These are phyloP conservation scores for Hirschfeldia incana DNA, from an alignment of 345 rosid species.

Conservation along the genomic window DNA sequence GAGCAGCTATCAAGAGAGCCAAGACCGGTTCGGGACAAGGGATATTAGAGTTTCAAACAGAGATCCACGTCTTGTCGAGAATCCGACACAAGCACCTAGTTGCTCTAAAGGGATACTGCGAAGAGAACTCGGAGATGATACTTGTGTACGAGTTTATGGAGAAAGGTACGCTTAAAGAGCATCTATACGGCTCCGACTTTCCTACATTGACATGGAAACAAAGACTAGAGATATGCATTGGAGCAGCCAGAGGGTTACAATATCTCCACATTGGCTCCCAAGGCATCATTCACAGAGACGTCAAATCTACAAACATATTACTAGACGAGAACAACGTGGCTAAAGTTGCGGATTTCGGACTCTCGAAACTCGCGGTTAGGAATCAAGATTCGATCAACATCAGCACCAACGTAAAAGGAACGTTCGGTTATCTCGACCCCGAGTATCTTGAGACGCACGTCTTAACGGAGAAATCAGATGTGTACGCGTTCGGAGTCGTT, in stretches of 20 bases:
- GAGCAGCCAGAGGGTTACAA: constrained; percentile 39
- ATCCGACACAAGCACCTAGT: constrained; percentile 69
- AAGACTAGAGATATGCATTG: constrained; percentile 39
- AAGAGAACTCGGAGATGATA: constrained; percentile 46
- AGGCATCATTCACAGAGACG: constrained; percentile 41
- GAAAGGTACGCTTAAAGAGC: constrained; percentile 36
- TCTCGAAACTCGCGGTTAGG: constrained; percentile 19
- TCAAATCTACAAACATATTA: constrained; percentile 39
- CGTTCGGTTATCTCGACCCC: constrained; percentile 40
- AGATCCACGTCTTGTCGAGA: constrained; percentile 51
- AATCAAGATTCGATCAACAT: constrained; percentile 36
- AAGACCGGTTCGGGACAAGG: constrained; percentile 38
- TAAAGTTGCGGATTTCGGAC: constrained; percentile 38
- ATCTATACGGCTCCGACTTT: constrained; percentile 26
- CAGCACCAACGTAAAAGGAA: constrained; percentile 33
- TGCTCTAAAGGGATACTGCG: constrained; percentile 67
- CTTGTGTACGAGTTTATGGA: constrained; percentile 43
- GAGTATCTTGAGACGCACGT: constrained; percentile 15
- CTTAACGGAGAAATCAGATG: constrained; percentile 38
- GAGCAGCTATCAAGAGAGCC: constrained; percentile 37
- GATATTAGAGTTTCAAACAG: constrained; percentile 34
- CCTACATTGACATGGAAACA: constrained; percentile 31
- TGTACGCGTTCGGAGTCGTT: constrained; percentile 32
- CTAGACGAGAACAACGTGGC: constrained; percentile 35
- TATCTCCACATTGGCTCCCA: constrained; percentile 42